These are phyloP conservation scores for Pogostemon cablin DNA, from an alignment of 257 asterid species.

Conservation along the genomic window DNA sequence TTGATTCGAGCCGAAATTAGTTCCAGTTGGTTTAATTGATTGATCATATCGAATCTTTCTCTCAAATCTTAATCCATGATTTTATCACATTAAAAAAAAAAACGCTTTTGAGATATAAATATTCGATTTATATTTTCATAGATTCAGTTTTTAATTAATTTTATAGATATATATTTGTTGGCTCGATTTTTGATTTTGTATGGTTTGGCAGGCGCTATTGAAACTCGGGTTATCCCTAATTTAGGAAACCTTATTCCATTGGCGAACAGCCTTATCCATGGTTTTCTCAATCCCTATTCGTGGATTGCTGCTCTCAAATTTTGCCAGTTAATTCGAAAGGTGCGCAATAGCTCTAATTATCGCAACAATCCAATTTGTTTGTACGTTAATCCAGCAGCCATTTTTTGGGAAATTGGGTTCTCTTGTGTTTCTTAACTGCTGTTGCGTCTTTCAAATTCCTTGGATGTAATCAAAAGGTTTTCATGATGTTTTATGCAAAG, in stretches of 20 bases:
- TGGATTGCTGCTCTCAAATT: background rate
- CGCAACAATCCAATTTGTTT: background rate
- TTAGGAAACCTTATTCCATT: constrained; percentile 6
- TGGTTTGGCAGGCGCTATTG: background rate
- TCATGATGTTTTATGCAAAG: background rate
- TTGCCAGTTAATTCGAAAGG: constrained; percentile 27
- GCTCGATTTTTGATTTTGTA: too few species aligned
- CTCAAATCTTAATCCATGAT: too few species aligned
- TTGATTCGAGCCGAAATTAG: too few species aligned
- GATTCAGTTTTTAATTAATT: too few species aligned
- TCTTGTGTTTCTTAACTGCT: background rate
- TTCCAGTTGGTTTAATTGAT: too few species aligned
- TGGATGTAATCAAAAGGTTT: background rate
- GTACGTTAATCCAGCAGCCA: background rate
- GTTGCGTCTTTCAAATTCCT: background rate
- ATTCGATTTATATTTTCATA: too few species aligned
- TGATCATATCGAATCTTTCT: too few species aligned
- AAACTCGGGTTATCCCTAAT: constrained; percentile 23
- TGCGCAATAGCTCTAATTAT: constrained; percentile 9
- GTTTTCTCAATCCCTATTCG: constrained; percentile 21
- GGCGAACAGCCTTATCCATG: constrained; percentile 28
- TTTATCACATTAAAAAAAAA: too few species aligned
- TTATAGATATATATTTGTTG: too few species aligned
- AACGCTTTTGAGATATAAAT: too few species aligned
- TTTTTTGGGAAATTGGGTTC: background rate